phyloP scores from a whole-genome alignment of 208 protist genomes.

The Leishmania gerbilli region DNA sequence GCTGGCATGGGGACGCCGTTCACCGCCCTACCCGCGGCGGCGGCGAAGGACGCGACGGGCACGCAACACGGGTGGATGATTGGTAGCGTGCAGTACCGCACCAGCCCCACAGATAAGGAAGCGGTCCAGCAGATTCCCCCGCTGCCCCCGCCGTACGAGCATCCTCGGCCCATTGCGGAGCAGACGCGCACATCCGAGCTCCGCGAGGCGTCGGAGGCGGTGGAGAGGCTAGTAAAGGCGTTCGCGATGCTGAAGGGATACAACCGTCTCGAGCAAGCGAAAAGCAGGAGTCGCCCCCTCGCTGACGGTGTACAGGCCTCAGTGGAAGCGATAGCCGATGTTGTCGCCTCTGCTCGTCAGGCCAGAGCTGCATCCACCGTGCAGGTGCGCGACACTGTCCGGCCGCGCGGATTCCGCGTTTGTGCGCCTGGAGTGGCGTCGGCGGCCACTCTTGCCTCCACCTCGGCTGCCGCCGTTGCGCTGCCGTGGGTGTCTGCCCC shows the following conservation, averaged over 20 bases:
- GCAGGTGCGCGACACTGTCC: constrained; percentile 3
- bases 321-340: neutral
- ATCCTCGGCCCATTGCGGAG: constrained; percentile 14
- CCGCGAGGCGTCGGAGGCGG: constrained; percentile 81
- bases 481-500: neutral
- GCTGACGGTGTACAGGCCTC: neutral
- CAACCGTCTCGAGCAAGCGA: constrained; percentile 32
- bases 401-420: constrained; percentile 6
- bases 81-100: constrained; percentile 1
- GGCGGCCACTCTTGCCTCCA: neutral
- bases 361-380: neutral
- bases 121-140: constrained; percentile 21
- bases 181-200: constrained; percentile 60
- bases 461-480: neutral
- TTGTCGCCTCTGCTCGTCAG: constrained; percentile 14
- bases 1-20: neutral
- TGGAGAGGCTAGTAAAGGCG: constrained; percentile 79
- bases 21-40: neutral
- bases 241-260: constrained; percentile 69
- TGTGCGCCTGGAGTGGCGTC: neutral
- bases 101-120: neutral
- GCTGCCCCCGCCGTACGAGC: constrained; percentile 36
- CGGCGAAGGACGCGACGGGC: neutral
- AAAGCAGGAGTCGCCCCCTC: neutral
- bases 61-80: constrained; percentile 9